These are phyloP conservation scores for Isabelozyma rhagii DNA, from an alignment of 805 yeast genomes.

Conservation along the genomic window DNA sequence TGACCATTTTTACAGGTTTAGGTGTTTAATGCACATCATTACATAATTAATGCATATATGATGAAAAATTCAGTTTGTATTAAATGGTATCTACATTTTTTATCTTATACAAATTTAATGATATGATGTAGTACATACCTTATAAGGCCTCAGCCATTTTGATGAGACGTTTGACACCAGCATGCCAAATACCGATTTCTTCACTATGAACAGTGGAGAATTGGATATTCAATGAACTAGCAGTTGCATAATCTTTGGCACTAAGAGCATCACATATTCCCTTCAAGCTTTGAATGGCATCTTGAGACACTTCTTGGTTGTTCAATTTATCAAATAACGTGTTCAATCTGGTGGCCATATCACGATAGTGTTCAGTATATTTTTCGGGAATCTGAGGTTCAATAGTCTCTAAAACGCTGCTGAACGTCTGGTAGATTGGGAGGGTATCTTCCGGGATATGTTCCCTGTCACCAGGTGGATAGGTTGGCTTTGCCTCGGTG, in stretches of 20 bases:
- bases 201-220: conserved; percentile 62
- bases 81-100: too few species aligned
- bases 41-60: too few species aligned
- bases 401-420: conserved; percentile 53
- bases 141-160: conserved; percentile 56
- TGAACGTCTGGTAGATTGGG: conserved; percentile 59
- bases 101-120: too few species aligned
- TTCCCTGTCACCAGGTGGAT: conserved; percentile 65
- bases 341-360: conserved; percentile 78
- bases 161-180: conserved; percentile 85
- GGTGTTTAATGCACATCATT: too few species aligned
- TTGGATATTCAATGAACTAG: conserved; percentile 52
- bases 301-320: conserved; percentile 60
- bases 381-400: conserved; percentile 74
- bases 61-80: too few species aligned
- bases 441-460: conserved; percentile 59
- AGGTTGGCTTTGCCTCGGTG: conserved; percentile 18
- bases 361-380: conserved; percentile 68
- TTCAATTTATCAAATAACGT: conserved; percentile 76
- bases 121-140: not conserved
- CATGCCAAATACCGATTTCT: conserved; percentile 89
- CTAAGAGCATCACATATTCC: conserved; percentile 50
- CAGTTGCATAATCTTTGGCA: conserved; percentile 54
- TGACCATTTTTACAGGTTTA: too few species aligned
- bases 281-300: conserved; percentile 52